A percentile compares a stretch with the other conserved stretches of the same genome.
Evolutionary conservation across 805 yeast genomes (phyloP).

Genomic region (Yamadazyma sp.): DNA sequence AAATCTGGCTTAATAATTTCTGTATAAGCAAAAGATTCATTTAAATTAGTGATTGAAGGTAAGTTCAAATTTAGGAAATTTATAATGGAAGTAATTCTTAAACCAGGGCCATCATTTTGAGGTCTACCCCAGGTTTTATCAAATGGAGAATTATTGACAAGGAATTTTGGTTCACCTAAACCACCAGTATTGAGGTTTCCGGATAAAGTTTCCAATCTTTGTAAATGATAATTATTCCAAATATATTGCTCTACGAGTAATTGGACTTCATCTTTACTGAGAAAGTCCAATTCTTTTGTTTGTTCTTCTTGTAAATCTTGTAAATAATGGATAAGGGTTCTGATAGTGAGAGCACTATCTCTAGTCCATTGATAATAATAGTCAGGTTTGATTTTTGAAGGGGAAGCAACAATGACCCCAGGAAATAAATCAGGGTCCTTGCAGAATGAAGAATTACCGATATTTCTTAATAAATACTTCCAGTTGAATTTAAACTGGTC

Average conservation of each 20-base stretch:
- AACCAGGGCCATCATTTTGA: slow-evolving; percentile 92
- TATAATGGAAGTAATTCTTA: slow-evolving; percentile 64
- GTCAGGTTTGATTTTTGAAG: slow-evolving; percentile 67
- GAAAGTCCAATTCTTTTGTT: not conserved
- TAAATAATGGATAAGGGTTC: slow-evolving; percentile 56
- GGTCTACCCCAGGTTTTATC: slow-evolving; percentile 86
- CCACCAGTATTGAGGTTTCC: slow-evolving; percentile 55
- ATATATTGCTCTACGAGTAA: slow-evolving; percentile 57
- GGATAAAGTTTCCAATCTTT: slow-evolving; percentile 64
- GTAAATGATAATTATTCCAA: slow-evolving; percentile 54
- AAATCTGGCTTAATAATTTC: slow-evolving; percentile 68
- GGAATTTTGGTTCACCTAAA: slow-evolving; percentile 89
- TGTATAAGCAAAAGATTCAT: slow-evolving; percentile 40
- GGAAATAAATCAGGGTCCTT: slow-evolving; percentile 31
- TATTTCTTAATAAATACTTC: slow-evolving; percentile 12
- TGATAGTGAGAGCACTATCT: slow-evolving; percentile 80
- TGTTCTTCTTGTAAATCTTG: slow-evolving; percentile 31
- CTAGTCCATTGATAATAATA: slow-evolving; percentile 90
- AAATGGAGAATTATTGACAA: slow-evolving; percentile 63
- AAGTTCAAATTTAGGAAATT: slow-evolving; percentile 44
- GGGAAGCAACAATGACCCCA: slow-evolving; percentile 85
- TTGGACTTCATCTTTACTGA: slow-evolving; percentile 10
- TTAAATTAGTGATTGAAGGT: slow-evolving; percentile 7
- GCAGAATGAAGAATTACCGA: slow-evolving; percentile 11
- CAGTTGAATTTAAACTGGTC: slow-evolving; percentile 31